These are phyloP conservation scores for Fonsecaea monophora DNA, from an alignment of 2,329 filamentous ascomycete genomes.

Conservation along the genomic window DNA sequence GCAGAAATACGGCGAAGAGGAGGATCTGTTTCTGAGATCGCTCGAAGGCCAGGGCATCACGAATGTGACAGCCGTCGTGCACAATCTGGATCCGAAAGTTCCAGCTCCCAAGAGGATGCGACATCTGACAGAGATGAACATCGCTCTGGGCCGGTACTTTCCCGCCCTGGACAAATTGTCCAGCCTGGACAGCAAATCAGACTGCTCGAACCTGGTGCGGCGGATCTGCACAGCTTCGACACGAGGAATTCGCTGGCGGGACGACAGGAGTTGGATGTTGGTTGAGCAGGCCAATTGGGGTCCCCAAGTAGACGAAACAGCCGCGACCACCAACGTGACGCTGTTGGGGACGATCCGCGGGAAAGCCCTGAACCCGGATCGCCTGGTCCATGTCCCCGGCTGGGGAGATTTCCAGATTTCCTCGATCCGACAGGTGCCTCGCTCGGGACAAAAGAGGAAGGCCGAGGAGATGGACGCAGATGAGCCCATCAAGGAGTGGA, in stretches of 20 bases:
- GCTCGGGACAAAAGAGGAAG: constrained; percentile 53
- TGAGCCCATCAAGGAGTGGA: constrained; percentile 61
- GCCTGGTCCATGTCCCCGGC: constrained; percentile 87
- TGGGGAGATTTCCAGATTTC: constrained; percentile 94
- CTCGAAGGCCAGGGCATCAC: constrained; percentile 95
- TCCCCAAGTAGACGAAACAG: constrained; percentile 56
- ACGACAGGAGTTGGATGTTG: constrained; percentile 94
- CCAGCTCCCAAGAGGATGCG: constrained; percentile 78
- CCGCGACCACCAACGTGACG: constrained; percentile 63
- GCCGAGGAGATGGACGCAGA: constrained; percentile 73
- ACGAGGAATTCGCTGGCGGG: constrained; percentile 93
- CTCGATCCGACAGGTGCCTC: constrained; percentile 79
- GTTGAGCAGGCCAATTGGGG: constrained; percentile 81
- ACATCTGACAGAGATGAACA: constrained; percentile 82
- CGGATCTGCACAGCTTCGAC: constrained; percentile 90
- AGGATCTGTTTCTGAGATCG: constrained; percentile 82
- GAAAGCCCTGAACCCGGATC: constrained; percentile 84
- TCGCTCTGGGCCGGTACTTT: constrained; percentile 93
- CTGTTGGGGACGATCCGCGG: constrained; percentile 87
- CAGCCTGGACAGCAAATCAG: constrained; percentile 84
- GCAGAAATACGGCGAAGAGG: constrained; percentile 81
- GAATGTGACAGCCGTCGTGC: constrained; percentile 84
- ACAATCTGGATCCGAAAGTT: constrained; percentile 78
- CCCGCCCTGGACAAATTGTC: constrained; percentile 90
- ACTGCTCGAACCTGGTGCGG: constrained; percentile 87